A percentile compares a stretch with the other conserved stretches of the same genome.
These are phyloP conservation scores for Coprinopsis cinerea DNA, from an alignment of 768 basidiomycete species.

Conservation along the genomic window DNA sequence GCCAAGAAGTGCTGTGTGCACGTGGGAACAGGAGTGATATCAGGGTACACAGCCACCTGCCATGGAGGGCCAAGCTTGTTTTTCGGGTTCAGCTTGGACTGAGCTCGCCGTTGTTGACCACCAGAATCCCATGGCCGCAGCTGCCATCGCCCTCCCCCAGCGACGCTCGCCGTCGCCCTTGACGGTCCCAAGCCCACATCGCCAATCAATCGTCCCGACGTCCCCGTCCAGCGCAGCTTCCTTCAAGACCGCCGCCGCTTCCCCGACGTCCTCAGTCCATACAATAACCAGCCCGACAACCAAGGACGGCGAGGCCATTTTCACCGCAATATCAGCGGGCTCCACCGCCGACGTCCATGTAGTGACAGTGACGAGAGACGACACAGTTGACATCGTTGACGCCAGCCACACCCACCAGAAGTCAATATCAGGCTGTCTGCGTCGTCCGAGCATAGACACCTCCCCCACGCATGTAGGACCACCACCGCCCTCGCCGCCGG, in stretches of 20 bases:
- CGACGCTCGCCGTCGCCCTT: slow-evolving; percentile 1
- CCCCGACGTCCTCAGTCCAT: slow-evolving; percentile 7
- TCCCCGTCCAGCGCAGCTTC: slow-evolving; percentile 4
- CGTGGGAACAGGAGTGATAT: neutral
- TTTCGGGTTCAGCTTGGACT: neutral
- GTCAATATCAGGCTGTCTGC: neutral
- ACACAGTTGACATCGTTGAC: neutral
- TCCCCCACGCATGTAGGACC: slow-evolving; percentile 15
- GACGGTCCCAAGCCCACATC: neutral
- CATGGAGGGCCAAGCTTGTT: neutral
- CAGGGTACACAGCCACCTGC: neutral
- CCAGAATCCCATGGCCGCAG: neutral
- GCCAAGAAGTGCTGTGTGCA: too few relatives aligned
- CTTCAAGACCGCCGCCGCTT: slow-evolving; percentile 4
- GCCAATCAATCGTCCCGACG: neutral
- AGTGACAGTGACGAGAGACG: neutral
- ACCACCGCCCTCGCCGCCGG: slow-evolving; percentile 28
- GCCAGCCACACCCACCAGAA: neutral
- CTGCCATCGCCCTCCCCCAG: neutral
- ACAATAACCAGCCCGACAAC: slow-evolving; percentile 4
- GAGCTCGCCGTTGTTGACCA: neutral
- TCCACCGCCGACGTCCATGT: slow-evolving; percentile 3
- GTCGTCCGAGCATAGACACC: neutral
- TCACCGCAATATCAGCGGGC: neutral
- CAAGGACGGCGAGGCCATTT: neutral